Base-by-base conservation (phyloP, 305 asterid genomes). In the Plantago rigida region DNA sequence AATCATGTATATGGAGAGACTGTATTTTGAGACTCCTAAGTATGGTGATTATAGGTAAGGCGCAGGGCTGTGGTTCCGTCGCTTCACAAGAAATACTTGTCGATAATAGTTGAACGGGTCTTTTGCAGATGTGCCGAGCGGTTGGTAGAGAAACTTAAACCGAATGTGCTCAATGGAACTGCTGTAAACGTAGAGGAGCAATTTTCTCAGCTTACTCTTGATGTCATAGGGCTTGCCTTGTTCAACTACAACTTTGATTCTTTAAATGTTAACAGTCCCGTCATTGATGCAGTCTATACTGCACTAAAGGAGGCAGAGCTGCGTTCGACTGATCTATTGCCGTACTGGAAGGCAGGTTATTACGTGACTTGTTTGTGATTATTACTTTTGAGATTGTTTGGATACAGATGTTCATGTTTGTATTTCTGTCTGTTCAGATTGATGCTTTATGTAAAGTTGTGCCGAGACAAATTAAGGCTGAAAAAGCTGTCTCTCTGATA, bases 11-110 rank as follows among this genome's bases (percentile, higher is more conserved):
- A 12, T 5, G 3, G 66, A 61, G 62, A 24, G 50, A 22, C 13
- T 69, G 17, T 64, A 47, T 4, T 72, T 77, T 51, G 42, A 71
- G 64, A 69, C 47, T 71, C 46, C 50, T 56, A 59, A 42, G 14
- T 62, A 49, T 66, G 75, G 51, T 77, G 65, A 65, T 75, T 74
- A 66, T 81, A 90, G 96, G 96, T 67, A 72, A 82, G 96, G 83
- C 94, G 96, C 73, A 81, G 96, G 75, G 95, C 97, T 53, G 96
- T 91, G 83, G 95, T 86, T 75, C 97, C 97, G 63, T 91, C 96
- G 22, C 97, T 91, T 79, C 97, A 91, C 94, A 91, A 82, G 89
- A 87, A 82, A 81, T 91, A 87, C 88, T 79, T 91, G 84, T 87
- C 97, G 28, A 76, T 91, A 81, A 86, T 91, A 44, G 96, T 87